Evolutionary conservation across 2,329 filamentous ascomycete genomes (phyloP).

Genomic region (Fusarium sp.): DNA sequence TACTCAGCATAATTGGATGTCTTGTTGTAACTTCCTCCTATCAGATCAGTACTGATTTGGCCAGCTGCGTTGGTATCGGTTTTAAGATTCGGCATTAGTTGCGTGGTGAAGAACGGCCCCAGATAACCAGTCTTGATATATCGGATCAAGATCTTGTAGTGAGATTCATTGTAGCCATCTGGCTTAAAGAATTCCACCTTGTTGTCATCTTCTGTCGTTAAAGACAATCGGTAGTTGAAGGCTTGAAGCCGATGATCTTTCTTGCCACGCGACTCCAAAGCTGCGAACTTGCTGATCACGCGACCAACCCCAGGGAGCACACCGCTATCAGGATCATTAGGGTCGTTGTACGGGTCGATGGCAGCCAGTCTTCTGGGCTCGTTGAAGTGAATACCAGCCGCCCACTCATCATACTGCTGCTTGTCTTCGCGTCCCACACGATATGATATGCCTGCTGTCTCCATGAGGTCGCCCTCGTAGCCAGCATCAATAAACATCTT

Average conservation of each 20-base stretch:
- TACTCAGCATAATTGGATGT: constrained; percentile 27
- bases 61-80: constrained; percentile 26
- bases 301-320: constrained; percentile 13
- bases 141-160: constrained; percentile 24
- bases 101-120: constrained; percentile 10
- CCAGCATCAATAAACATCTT: constrained; percentile 35
- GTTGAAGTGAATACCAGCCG: constrained; percentile 20
- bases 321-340: constrained; percentile 9
- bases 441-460: constrained; percentile 25
- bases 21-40: constrained; percentile 20
- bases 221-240: constrained; percentile 22
- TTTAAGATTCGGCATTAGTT: constrained; percentile 30
- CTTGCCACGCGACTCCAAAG: neutral
- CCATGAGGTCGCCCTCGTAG: constrained; percentile 35
- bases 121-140: constrained; percentile 20
- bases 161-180: constrained; percentile 9
- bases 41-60: constrained; percentile 28
- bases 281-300: neutral
- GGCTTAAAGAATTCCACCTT: constrained; percentile 25
- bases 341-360: constrained; percentile 8
- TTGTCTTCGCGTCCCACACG: constrained; percentile 25
- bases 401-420: constrained; percentile 20
- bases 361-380: neutral
- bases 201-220: constrained; percentile 12
- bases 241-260: constrained; percentile 29